Base-by-base conservation (phyloP, 2,329 filamentous ascomycete species). In the Ceratocystis cacaofunesta region DNA sequence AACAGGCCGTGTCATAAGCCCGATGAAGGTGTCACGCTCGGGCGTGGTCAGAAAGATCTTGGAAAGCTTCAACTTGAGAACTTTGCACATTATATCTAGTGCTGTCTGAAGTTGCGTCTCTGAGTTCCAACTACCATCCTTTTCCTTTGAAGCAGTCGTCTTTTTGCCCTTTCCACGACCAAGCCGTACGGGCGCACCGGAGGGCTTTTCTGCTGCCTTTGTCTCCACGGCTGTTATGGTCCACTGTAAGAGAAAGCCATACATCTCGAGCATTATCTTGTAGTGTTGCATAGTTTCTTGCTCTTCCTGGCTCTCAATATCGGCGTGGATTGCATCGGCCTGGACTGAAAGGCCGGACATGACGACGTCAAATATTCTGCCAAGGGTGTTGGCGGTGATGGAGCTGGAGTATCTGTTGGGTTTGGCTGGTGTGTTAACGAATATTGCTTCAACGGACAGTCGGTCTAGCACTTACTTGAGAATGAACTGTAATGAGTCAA, bases 41-140 rank as follows among this genome's bases (percentile, higher is more conserved):
- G 92, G 95, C 0, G 94, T 99, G 0, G 94, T 99, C 68, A 97
- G 76, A 73, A 99, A 99, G 68, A 99, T 92, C 72, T 90, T 91
- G 70, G 88, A 85, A 62, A 99, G 80, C 77, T 96, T 96, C 72
- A 96, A 78, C 75, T 91, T 95, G 75, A 99, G 80, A 61, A 96
- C 91, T 74, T 95, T 96, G 78, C 90, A 92, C 90, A 99, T 97
- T 36, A 87, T 86, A 71, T 96, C 92, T 68, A 99, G 82, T 1
- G 92, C 91, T 10, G 84, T 85, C 74, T 96, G 90, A 30, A 99
- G 80, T 74, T 99, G 94, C 1, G 84, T 78, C 2, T 90, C 87
- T 67, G 92, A 92, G 75, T 99, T 94, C 92, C 92, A 97, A 65
- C 77, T 82, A 62, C 84, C 86, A 69, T 95, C 89, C 72, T 89